A percentile compares a stretch with the other conserved stretches of the same genome.
phyloP scores from a whole-genome alignment of 2,329 filamentous ascomycete genomes.

The Cytospora piceae region DNA sequence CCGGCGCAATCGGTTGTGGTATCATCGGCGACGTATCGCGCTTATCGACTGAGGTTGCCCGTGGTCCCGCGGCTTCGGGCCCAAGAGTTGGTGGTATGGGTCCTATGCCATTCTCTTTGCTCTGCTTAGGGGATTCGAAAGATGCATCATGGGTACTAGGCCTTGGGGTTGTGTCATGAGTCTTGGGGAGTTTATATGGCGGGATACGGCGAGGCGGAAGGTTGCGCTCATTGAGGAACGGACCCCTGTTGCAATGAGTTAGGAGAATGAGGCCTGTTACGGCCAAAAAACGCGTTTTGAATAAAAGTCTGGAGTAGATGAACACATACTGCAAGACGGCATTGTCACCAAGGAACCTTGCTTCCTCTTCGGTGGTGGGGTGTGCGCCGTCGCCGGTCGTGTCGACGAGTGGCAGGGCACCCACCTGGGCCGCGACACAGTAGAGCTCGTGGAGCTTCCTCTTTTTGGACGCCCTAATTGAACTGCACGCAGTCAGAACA shows the following conservation, averaged over 20 bases:
- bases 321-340: conserved; percentile 64
- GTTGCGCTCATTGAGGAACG: conserved; percentile 30
- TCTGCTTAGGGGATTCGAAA: not conserved
- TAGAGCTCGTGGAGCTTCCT: conserved; percentile 89
- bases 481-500: conserved; percentile 56
- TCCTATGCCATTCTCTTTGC: conserved; percentile 7
- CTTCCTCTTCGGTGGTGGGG: conserved; percentile 55
- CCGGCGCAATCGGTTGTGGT: conserved; percentile 7
- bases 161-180: conserved; percentile 2
- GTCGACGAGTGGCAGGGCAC: conserved; percentile 62
- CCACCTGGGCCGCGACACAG: conserved; percentile 72
- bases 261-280: conserved; percentile 30
- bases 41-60: conserved; percentile 2
- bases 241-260: conserved; percentile 32
- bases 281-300: conserved; percentile 32
- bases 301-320: conserved; percentile 30
- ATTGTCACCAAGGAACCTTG: conserved; percentile 58
- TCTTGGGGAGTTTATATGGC: conserved; percentile 21
- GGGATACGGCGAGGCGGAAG: conserved; percentile 30
- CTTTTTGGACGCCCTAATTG: conserved; percentile 83
- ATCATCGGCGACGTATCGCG: conserved; percentile 16
- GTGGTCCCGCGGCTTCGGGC: conserved; percentile 1
- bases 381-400: conserved; percentile 62
- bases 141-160: not conserved
- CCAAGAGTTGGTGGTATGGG: conserved; percentile 6